Evolutionary conservation across 1,284 basidiomycete genomes (phyloP), one percentile per base, ranked within the genome.

Genomic region (Leccinum subatratum): DNA sequence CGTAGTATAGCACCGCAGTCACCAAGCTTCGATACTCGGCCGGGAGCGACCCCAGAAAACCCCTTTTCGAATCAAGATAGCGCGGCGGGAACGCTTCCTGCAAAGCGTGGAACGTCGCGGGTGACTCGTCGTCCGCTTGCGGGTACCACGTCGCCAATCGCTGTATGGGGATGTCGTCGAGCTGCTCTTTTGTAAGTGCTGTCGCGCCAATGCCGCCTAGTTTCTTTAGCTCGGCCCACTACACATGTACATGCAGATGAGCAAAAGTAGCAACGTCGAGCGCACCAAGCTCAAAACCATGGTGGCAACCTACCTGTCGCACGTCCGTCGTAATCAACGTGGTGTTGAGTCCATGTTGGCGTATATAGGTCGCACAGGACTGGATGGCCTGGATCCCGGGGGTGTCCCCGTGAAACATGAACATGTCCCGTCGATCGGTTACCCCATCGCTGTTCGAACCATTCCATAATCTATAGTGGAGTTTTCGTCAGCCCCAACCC

Each of bases 301-400:
- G 18, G 3, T 4, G 25, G 18, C 0, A 25, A 30, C 74, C 67
- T 66, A 82, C 83, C 72, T 74, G 72, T 51, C 80, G 77, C 63
- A 83, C 78, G 54, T 81, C 77, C 7, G 77, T 75, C 18, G 80
- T 81, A 62, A 85, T 74, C 56, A 85, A 64, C 45, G 78, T 79
- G 4, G 81, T 81, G 66, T 76, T 75, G 69, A 84, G 71, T 4
- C 78, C 69, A 66, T 83, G 78, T 54, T 75, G 72, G 57, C 72
- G 78, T 73, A 86, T 81, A 70, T 83, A 86, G 28, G 77, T 78
- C 37, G 80, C 73, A 45, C 81, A 83, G 1, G 81, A 75, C 67
- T 84, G 83, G 28, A 87, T 82, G n/a, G 78, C 73, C 66, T 83
- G 77, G 34, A 85, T 78, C 34, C 81, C 83, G 3, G 80, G 80